Base-by-base conservation (phyloP, 2,329 filamentous ascomycete species). In the Xylaria sp. region DNA sequence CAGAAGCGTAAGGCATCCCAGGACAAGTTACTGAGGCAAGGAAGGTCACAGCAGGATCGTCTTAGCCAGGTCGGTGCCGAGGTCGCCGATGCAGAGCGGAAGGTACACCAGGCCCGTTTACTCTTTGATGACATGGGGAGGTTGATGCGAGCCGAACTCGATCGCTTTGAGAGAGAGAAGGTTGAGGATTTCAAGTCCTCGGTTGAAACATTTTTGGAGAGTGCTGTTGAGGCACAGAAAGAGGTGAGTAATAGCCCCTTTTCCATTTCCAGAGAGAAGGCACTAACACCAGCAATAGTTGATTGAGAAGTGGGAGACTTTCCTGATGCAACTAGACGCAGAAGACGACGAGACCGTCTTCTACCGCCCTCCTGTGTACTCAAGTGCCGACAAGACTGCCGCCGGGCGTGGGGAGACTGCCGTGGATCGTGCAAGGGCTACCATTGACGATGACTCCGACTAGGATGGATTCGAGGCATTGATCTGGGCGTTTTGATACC, bases 161-260 rank as follows among this genome's bases (percentile, higher is more conserved):
- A 97, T 66, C 83, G 92, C 17, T 99, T 99, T 68, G 94, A 99
- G 76, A 85, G 84, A 65, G 94, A 99, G 75, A 99, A 99, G 78
- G 94, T 99, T 2, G 94, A 99, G 71, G 94, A 99, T 71, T 99
- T 99, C 74, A 99, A 99, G 80, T 94, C 90, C 59, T 93, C 92
- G 0, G 92, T 99, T 1, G 94, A 99, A 77, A 99, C 94, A 1
- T 99, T 96, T 74, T 74, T 99, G 65, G 94, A 99, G 78, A 92
- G 94, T 67, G 91, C 94, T 2, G 92, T 99, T 3, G 94, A 99
- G 75, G 94, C 93, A 50, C 94, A 99, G 77, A 99, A 99, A 76
- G 94, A 99, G 87, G 93, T 94, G 71, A 73, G 84, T 74, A 19
- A 48, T 43, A 17, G 7, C 26, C 16, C 39, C 41, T 39, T 39